Percentiles rank a stretch among this genome's conserved stretches.
Evolutionary conservation across 768 basidiomycete species (phyloP).

Genomic region (Ramaria rubella): DNA sequence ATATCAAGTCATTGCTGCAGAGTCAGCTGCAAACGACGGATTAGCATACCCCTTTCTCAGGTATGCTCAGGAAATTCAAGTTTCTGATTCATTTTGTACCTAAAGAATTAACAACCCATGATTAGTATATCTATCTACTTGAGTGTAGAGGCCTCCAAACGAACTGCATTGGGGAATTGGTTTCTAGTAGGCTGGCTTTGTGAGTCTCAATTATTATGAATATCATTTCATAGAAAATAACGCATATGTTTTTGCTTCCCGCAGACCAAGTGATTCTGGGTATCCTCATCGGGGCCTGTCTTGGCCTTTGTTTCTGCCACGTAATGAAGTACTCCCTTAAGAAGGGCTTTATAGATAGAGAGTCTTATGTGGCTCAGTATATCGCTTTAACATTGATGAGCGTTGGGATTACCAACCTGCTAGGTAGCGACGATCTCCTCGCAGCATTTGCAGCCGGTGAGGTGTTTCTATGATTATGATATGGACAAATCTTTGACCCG

Average conservation of each 20-base stretch:
- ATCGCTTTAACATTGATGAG: conserved; percentile 66
- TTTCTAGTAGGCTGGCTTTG: conserved; percentile 79
- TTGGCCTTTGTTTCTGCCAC: conserved; percentile 62
- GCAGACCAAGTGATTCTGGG: conserved; percentile 80
- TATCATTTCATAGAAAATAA: neutral
- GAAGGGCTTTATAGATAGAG: conserved; percentile 62
- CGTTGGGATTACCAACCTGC: conserved; percentile 68
- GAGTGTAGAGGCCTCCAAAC: conserved; percentile 56
- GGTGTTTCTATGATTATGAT: conserved; percentile 9
- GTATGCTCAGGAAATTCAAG: conserved; percentile 28
- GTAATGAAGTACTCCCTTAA: conserved; percentile 66
- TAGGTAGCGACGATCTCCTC: conserved; percentile 84
- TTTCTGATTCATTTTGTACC: neutral
- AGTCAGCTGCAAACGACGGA: conserved; percentile 94
- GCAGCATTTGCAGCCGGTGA: conserved; percentile 86
- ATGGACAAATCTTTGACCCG: conserved; percentile 1
- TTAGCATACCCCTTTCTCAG: conserved; percentile 86
- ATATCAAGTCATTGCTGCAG: conserved; percentile 69
- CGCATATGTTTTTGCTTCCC: neutral
- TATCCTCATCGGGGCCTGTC: conserved; percentile 50
- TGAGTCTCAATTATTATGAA: conserved; percentile 27
- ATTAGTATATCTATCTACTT: conserved; percentile 75
- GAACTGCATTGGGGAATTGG: conserved; percentile 76
- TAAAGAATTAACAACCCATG: neutral
- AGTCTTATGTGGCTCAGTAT: conserved; percentile 86